Evolutionary conservation across 768 basidiomycete genomes (phyloP).

Genomic region (Gautieria morchelliformis): DNA sequence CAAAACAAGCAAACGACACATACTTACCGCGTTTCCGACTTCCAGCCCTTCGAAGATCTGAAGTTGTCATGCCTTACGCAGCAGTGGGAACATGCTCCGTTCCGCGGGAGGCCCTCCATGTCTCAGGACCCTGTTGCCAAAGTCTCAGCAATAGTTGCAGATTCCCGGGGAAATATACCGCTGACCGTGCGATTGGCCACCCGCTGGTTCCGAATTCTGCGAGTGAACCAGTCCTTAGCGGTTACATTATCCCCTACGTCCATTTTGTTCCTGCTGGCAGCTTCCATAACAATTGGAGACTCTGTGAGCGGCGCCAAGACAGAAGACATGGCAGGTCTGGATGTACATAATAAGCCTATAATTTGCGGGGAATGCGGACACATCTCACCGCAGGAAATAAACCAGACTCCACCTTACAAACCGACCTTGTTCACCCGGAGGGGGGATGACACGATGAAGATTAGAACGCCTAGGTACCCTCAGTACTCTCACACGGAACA

Average conservation of each 20-base stretch:
- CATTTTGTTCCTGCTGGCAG: slow-evolving; percentile 22
- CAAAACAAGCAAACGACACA: too few species aligned
- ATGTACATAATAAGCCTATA: neutral
- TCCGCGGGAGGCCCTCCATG: slow-evolving; percentile 14
- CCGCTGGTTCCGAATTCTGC: slow-evolving; percentile 31
- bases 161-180: neutral
- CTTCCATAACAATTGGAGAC: slow-evolving; percentile 33
- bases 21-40: too few species aligned
- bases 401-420: slow-evolving; percentile 58
- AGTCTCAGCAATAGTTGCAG: neutral
- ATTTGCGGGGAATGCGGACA: too few species aligned
- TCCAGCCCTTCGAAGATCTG: too few species aligned
- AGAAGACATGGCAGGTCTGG: neutral
- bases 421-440: slow-evolving; percentile 46
- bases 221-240: slow-evolving; percentile 31
- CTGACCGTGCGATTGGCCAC: slow-evolving; percentile 33
- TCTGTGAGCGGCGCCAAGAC: neutral
- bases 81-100: slow-evolving; percentile 10
- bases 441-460: slow-evolving; percentile 56
- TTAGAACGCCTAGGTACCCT: slow-evolving; percentile 33
- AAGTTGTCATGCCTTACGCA: neutral
- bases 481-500: neutral
- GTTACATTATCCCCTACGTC: slow-evolving; percentile 28
- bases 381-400: slow-evolving; percentile 42
- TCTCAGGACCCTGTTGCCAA: slow-evolving; percentile 14